Evolutionary conservation across 305 asterid genomes (phyloP), one percentile per base, ranked within the genome.

Genomic region (Caryopteris hybrid): DNA sequence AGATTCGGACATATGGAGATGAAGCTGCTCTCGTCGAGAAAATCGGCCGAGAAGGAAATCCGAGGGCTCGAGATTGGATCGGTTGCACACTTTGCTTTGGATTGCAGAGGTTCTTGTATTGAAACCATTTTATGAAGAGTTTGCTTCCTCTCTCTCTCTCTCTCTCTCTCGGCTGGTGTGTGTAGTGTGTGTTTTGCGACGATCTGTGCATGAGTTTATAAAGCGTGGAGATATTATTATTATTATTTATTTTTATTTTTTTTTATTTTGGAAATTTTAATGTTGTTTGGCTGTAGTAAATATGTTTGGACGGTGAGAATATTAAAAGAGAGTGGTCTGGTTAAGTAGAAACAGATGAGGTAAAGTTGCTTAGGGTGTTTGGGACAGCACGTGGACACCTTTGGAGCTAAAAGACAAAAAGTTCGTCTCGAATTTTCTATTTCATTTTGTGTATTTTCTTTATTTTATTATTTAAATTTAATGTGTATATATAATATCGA

Each of bases 11-110:
- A 75, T 22, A 88, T 84, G 72, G 95, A 86, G 75, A 88, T 90
- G 86, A 85, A 90, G 79, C 78, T 77, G 58, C 33, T 74, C 38
- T 85, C 97, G 73, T 90, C 95, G 25, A 88, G 88, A 56, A 90
- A 90, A n/a, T 92, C 98, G 11, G 88, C 77, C 13, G 98, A 92
- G 89, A 92, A 92, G 5, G 97, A 92, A 29, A 86, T 84, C 5
- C 97, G 80, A 1, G 96, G 97, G 75, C 91, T 74, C 6, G 86
- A 79, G 39, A 3, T 66, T 5, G 81, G 56, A 36, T 81, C 89
- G 52, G 13, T 21, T n/a, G n/a, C n/a, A n/a, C n/a, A n/a, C 59
- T 56, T 63, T 36, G 79, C 12, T 25, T 62, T 25, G 12, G 70
- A 31, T 52, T 78, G 78, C 21, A 61, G 57, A 52, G 88, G 11